Conservation (phyloP, 2,329 filamentous ascomycete species). For the Ustilaginoidea virens region DNA sequence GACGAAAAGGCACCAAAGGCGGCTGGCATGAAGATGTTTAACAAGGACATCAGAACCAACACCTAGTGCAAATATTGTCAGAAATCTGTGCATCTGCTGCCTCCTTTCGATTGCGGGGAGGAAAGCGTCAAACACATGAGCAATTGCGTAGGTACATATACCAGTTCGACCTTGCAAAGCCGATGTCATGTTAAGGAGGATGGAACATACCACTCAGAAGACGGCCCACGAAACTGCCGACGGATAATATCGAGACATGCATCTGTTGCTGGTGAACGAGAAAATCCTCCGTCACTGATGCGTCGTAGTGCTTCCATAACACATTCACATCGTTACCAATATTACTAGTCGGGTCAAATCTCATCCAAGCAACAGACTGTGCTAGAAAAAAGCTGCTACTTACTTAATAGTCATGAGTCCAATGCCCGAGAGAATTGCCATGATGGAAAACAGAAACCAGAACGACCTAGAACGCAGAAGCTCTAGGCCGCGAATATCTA, state of each 20-base stretch:
- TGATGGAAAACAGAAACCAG: slow-evolving; percentile 78
- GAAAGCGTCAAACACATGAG: background rate
- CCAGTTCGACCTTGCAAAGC: too few species aligned
- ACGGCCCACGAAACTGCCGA: slow-evolving; percentile 73
- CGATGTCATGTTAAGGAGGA: background rate
- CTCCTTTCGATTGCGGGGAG: background rate
- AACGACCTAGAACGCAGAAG: slow-evolving; percentile 64
- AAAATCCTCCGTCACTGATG: slow-evolving; percentile 53
- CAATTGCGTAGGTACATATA: too few species aligned
- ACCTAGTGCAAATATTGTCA: slow-evolving; percentile 27
- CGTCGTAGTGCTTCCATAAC: slow-evolving; percentile 76
- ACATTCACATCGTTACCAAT: slow-evolving; percentile 84
- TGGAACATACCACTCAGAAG: slow-evolving; percentile 50
- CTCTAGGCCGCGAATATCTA: slow-evolving; percentile 79
- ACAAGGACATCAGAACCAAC: slow-evolving; percentile 86
- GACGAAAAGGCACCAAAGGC: slow-evolving; percentile 79
- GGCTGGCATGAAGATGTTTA: slow-evolving; percentile 62
- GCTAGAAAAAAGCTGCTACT: slow-evolving; percentile 16
- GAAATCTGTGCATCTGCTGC: background rate
- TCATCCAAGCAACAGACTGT: background rate
- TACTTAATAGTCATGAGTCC: slow-evolving; percentile 99
- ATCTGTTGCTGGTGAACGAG: slow-evolving; percentile 72
- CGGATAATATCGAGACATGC: slow-evolving; percentile 87
- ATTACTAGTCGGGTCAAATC: slow-evolving; percentile 42
- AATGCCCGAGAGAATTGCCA: slow-evolving; percentile 83